Conservation (phyloP, 1,284 basidiomycete species). For the Trichosporon sp. region DNA sequence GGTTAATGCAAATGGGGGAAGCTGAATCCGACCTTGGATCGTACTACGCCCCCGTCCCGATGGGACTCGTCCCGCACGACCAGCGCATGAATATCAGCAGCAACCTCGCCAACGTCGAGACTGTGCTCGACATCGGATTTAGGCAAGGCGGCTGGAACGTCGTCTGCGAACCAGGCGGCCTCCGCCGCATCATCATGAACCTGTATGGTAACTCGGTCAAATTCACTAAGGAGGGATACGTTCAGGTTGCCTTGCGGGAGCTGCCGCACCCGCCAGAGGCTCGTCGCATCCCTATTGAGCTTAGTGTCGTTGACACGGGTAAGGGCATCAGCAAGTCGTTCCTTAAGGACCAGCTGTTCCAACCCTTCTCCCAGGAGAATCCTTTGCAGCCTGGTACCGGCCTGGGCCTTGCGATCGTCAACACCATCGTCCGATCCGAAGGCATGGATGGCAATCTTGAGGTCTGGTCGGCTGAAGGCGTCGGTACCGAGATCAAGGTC, state of each 20-base stretch:
- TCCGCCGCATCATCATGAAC: slow-evolving; percentile 92
- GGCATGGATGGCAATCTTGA: slow-evolving; percentile 77
- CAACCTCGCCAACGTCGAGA: slow-evolving; percentile 62
- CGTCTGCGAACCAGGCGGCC: slow-evolving; percentile 87
- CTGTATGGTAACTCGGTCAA: slow-evolving; percentile 92
- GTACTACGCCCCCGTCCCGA: slow-evolving; percentile 74
- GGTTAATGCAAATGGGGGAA: slow-evolving; percentile 61
- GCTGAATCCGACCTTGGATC: slow-evolving; percentile 79
- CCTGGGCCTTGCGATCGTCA: slow-evolving; percentile 94
- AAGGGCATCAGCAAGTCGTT: slow-evolving; percentile 90
- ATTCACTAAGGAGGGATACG: slow-evolving; percentile 86
- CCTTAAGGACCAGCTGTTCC: slow-evolving; percentile 91
- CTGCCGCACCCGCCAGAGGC: slow-evolving; percentile 63
- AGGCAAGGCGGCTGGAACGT: slow-evolving; percentile 76
- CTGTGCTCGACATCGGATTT: slow-evolving; percentile 73
- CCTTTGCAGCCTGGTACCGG: slow-evolving; percentile 82
- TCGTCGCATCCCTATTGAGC: slow-evolving; percentile 74
- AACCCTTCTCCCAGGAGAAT: slow-evolving; percentile 84
- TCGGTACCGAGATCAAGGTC: slow-evolving; percentile 91
- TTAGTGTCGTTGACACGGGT: slow-evolving; percentile 86
- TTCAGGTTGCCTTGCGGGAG: slow-evolving; percentile 81
- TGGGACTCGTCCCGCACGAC: slow-evolving; percentile 59
- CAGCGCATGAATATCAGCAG: slow-evolving; percentile 48
- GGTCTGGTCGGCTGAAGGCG: slow-evolving; percentile 67
- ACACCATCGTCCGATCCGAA: slow-evolving; percentile 77